Evolutionary conservation across 768 basidiomycete species (phyloP), one percentile per base, ranked within the genome.

Genomic region (Russula griseocarnosa): DNA sequence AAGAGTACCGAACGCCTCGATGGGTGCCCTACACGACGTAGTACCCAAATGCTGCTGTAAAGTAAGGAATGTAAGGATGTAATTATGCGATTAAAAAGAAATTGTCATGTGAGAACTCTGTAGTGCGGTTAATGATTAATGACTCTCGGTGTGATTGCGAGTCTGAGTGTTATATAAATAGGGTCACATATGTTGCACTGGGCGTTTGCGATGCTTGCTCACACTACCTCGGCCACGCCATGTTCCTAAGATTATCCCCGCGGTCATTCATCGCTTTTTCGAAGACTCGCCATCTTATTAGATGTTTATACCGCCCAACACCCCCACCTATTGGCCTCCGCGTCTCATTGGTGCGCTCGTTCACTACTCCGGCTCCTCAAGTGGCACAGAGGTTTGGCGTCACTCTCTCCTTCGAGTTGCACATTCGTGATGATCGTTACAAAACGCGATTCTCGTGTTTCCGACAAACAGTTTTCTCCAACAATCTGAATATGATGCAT

Each of bases 401-500:
- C 9, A 14, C 40, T 46, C 26, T 40, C 18, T 60, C 13, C 51
- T 26, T 58, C 22, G 26, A 40, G 24, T n/a, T 24, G 22, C 56
- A 58, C 55, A 50, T n/a, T 30, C 53, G 38, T 59, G 60, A 58
- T 61, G 20, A 46, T 20, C 20, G 14, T 52, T 36, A 10, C 40
- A 36, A 51, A 50, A 13, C 26, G 16, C 20, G 3, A 32, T 40
- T 30, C 26, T 57, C 24, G 24, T 49, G 34, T 14, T 26, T 20
- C 18, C 44, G 57, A n/a, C 46, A 30, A 40, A 52, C 36, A 65
- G 64, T 38, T 52, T 55, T 20, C 60, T 65, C 40, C 59, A 34
- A 36, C 64, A 61, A 47, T 65, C 64, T 26, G n/a, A 28, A 58
- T 97, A 96, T 71, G 86, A 94, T 70, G 71, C 73, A 34, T 74